A percentile compares a stretch with the other conserved stretches of the same genome.
Conservation (phyloP, 768 basidiomycete genomes). For the Rhodotorula babjevae region DNA sequence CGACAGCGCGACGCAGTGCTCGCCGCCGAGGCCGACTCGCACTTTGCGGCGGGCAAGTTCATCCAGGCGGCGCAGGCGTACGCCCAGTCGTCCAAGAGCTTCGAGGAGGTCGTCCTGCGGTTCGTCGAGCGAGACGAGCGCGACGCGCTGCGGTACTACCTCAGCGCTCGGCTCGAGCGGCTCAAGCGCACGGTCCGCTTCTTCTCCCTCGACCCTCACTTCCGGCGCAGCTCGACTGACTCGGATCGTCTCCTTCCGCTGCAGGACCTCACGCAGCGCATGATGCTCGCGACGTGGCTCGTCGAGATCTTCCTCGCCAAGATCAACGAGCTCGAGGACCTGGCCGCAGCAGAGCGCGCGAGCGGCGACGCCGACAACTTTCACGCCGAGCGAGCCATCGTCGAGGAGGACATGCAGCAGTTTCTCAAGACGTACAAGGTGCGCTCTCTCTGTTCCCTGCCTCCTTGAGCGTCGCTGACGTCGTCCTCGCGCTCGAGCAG, state of each 20-base stretch:
- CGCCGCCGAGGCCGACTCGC: conserved; percentile 72
- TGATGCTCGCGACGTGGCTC: conserved; percentile 98
- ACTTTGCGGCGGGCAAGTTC: conserved; percentile 72
- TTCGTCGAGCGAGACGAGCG: conserved; percentile 85
- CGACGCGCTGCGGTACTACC: conserved; percentile 82
- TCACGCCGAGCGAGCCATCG: conserved; percentile 66
- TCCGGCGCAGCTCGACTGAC: background rate
- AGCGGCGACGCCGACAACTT: conserved; percentile 71
- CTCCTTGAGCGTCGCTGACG: no score
- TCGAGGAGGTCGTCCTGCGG: conserved; percentile 86
- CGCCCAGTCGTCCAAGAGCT: conserved; percentile 69
- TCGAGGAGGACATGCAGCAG: conserved; percentile 87
- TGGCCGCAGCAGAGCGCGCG: conserved; percentile 70
- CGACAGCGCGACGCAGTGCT: conserved; percentile 78
- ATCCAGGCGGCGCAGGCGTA: conserved; percentile 90
- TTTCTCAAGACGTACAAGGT: conserved; percentile 95
- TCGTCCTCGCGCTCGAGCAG: conserved; percentile 48
- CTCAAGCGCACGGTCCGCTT: conserved; percentile 69
- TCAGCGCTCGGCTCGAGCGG: conserved; percentile 78
- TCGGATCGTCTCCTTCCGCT: background rate
- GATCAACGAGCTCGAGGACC: conserved; percentile 90
- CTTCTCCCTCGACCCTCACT: background rate
- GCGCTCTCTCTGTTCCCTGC: conserved; percentile 14
- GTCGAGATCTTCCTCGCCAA: conserved; percentile 96
- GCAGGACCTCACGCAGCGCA: conserved; percentile 85